These are phyloP conservation scores for Lactarius sanguifluus DNA, from an alignment of 768 basidiomycete genomes.

Conservation along the genomic window DNA sequence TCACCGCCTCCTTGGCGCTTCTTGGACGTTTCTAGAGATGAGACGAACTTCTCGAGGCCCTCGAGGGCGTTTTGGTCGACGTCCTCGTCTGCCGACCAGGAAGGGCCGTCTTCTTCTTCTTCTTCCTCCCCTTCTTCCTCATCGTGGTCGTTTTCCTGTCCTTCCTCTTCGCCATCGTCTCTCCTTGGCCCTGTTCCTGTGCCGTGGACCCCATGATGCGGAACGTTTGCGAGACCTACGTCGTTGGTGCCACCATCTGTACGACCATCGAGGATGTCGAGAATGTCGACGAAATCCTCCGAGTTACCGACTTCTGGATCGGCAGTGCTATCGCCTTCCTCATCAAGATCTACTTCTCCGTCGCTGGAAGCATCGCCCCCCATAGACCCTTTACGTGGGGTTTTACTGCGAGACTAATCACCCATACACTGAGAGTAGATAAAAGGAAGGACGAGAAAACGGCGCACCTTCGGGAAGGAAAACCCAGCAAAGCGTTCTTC, in stretches of 20 bases:
- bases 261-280: constrained; percentile 33
- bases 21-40: constrained; percentile 58
- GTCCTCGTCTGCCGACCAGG: constrained; percentile 49
- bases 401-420: constrained; percentile 13
- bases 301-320: constrained; percentile 39
- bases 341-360: constrained; percentile 36
- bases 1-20: constrained; percentile 58
- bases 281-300: constrained; percentile 32
- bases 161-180: constrained; percentile 9
- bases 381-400: background rate
- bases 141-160: constrained; percentile 37
- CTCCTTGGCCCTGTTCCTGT: constrained; percentile 26
- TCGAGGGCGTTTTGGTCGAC: constrained; percentile 61
- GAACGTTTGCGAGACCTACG: background rate
- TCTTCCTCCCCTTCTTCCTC: constrained; percentile 41
- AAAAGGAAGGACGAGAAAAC: background rate
- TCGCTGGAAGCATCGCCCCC: background rate
- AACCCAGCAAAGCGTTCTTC: constrained; percentile 76
- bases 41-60: constrained; percentile 70
- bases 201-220: background rate
- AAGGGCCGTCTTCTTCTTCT: constrained; percentile 46
- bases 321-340: constrained; percentile 39
- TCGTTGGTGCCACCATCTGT: constrained; percentile 32
- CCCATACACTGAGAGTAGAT: background rate
- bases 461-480: constrained; percentile 40